Conservation (phyloP, 257 asterid genomes). For the Paulownia fortunei region DNA sequence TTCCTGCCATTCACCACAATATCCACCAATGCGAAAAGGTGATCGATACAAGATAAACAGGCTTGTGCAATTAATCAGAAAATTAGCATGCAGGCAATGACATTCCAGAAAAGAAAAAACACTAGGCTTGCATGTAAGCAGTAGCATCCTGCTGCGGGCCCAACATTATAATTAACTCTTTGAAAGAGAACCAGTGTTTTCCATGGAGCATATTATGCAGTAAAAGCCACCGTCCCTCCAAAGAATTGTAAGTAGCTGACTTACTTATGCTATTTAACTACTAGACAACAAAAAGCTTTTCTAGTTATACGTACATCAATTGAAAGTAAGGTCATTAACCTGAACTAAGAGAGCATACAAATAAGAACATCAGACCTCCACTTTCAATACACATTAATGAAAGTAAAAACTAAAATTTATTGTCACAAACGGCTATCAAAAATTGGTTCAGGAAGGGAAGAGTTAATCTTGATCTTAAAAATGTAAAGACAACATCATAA, state of each 20-base stretch:
- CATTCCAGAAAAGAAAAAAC: not conserved
- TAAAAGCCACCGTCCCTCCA: not conserved
- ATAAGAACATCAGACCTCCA: not conserved
- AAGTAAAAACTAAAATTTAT: not conserved
- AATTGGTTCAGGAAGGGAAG: too few relatives aligned
- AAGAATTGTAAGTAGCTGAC: not conserved
- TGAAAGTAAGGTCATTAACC: not conserved
- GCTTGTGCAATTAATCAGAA: not conserved
- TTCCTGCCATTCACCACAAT: constrained; percentile 24
- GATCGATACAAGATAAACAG: not conserved
- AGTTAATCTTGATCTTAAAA: not conserved
- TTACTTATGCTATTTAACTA: not conserved
- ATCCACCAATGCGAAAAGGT: not conserved
- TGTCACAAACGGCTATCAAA: not conserved
- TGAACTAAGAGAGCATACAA: not conserved
- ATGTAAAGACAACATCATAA: not conserved
- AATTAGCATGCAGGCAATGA: not conserved
- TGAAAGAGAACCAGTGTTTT: not conserved
- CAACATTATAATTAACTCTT: not conserved
- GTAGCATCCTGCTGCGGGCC: not conserved
- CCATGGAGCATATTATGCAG: not conserved
- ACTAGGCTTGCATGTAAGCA: not conserved
- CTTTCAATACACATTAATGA: not conserved
- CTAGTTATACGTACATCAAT: not conserved
- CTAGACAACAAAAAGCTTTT: not conserved